Base-by-base conservation (phyloP, 169 alveolate species). In the Plasmodium berghei region DNA sequence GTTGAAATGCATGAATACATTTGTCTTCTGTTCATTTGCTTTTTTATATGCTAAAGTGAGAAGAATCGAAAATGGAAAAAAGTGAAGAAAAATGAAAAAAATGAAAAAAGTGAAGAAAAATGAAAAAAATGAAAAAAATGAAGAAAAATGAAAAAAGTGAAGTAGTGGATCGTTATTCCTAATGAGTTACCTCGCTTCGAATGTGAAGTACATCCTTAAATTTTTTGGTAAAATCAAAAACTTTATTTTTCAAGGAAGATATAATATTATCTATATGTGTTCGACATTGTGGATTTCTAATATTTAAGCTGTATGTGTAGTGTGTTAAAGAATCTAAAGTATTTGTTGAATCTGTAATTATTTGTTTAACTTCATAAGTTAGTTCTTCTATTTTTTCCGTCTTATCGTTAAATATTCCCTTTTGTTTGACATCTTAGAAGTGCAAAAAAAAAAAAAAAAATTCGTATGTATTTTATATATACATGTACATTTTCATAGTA, bases 151-250 rank as follows among this genome's bases (percentile, higher is more conserved):
- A 55, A 42, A 12, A 9, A 26, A 24, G 26, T 61, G 1, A 8
- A 61, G 10, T 5, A 24, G 49, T 61, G 12, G 12, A 26, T 16
- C 26, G 26, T 22, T 22, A 0, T 22, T 1, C 26, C 0, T 22
- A 22, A 22, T 22, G 1, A 0, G 26, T 22, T 22, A 22, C 91
- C 83, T 85, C 91, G 10, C 95, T 92, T 62, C 96, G 62, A 67
- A 92, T 94, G 40, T 93, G 93, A 8, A 93, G 55, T 10, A 89
- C 87, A 48, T 93, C 96, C 90, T 93, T 93, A 24, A 93, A 87
- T 59, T 72, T 90, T 66, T 93, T 93, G 16, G 96, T 93, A 72
- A 89, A 75, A 9, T 75, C 88, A 64, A 62, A 56, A 46, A 75
- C 75, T 34, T 64, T 46, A 49, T 75, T 75, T 46, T 75, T 75